phyloP scores from a whole-genome alignment of 2,329 filamentous ascomycete species.

The Colletotrichum scovillei region DNA sequence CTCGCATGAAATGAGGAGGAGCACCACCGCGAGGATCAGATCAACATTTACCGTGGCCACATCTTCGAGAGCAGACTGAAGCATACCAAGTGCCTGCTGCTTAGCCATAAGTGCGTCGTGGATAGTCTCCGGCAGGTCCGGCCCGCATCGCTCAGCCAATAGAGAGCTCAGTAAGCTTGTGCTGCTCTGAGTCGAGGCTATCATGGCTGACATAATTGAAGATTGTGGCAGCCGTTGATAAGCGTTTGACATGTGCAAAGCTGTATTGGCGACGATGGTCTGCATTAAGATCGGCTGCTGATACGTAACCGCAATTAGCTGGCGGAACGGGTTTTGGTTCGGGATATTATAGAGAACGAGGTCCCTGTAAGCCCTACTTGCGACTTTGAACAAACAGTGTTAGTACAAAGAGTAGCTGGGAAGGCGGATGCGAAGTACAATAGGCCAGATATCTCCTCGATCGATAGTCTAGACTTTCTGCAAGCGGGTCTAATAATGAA shows the following conservation, averaged over 20 bases:
- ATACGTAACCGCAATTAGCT: not conserved
- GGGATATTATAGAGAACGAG: conserved; percentile 6
- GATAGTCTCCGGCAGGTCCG: not conserved
- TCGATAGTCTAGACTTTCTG: not conserved
- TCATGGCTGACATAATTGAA: not conserved
- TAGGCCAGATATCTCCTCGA: conserved; percentile 12
- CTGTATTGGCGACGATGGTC: conserved; percentile 7
- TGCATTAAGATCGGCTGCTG: not conserved
- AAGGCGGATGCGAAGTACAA: not conserved
- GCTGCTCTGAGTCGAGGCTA: not conserved
- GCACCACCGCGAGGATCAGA: not conserved
- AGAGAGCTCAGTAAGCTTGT: not conserved
- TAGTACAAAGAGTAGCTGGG: conserved; percentile 1
- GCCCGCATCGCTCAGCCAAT: not conserved
- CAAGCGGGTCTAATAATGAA: conserved; percentile 4
- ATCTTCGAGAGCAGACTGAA: conserved; percentile 5
- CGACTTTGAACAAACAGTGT: not conserved
- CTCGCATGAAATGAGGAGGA: conserved; percentile 1
- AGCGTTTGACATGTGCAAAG: conserved; percentile 14
- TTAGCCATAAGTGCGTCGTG: conserved; percentile 5
- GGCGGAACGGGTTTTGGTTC: not conserved
- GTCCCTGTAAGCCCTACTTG: not conserved
- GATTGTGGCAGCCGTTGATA: not conserved
- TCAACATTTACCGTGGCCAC: not conserved
- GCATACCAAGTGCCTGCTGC: conserved; percentile 4